A percentile compares a stretch with the other conserved stretches of the same genome.
phyloP scores from a whole-genome alignment of 805 yeast genomes.

The Blastobotrys americana region DNA sequence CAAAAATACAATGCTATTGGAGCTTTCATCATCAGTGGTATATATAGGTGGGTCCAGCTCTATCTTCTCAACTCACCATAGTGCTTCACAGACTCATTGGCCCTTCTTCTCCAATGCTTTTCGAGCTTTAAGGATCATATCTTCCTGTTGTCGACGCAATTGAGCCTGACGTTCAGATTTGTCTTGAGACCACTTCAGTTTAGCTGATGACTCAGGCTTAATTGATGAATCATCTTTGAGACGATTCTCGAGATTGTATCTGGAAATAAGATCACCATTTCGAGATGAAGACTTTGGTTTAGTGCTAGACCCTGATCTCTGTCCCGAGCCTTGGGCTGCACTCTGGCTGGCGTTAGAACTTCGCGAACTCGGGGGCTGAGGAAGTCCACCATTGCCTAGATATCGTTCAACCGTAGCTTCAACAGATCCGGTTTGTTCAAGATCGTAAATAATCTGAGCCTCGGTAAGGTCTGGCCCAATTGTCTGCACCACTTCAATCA shows the following conservation, averaged over 20 bases:
- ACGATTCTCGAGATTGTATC: constrained; percentile 33
- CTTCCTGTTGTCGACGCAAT: constrained; percentile 44
- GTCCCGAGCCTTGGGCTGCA: constrained; percentile 9
- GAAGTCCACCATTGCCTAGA: constrained; percentile 53
- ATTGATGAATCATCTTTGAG: constrained; percentile 4
- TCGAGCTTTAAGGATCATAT: constrained; percentile 58
- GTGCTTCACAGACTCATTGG: too few relatives aligned
- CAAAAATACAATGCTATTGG: background rate
- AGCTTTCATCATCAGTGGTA: background rate
- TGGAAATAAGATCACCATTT: constrained; percentile 33
- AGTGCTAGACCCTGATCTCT: constrained; percentile 10
- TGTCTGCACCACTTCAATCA: constrained; percentile 81
- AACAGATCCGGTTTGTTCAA: constrained; percentile 61
- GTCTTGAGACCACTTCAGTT: constrained; percentile 36
- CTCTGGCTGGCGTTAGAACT: constrained; percentile 2
- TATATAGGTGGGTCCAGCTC: too few relatives aligned
- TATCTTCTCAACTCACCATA: too few relatives aligned
- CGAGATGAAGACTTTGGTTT: constrained; percentile 3
- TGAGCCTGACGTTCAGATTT: constrained; percentile 39
- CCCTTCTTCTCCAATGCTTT: constrained; percentile 36
- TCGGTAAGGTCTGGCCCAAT: constrained; percentile 66
- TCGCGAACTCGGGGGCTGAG: constrained; percentile 28
- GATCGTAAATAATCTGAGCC: constrained; percentile 66
- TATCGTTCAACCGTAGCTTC: constrained; percentile 71
- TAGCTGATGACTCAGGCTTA: background rate